A percentile compares a stretch with the other conserved stretches of the same genome.
Evolutionary conservation across 2,329 filamentous ascomycete species (phyloP).

Genomic region (Aspergillus sp.): DNA sequence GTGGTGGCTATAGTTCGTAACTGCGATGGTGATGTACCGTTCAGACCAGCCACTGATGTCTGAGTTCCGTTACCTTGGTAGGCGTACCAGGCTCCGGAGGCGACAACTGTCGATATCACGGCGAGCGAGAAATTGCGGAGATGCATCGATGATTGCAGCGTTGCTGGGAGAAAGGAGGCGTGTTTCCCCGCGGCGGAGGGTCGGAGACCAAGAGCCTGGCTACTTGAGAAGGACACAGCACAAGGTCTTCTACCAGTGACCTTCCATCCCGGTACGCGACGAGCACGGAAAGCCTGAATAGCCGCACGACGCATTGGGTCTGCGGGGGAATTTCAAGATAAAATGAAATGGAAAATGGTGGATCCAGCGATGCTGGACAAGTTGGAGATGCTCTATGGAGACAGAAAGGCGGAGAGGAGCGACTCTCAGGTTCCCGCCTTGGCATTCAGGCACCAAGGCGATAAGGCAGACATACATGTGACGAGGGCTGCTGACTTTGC

Average conservation of each 20-base stretch:
- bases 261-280: slow-evolving; percentile 41
- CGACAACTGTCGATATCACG: slow-evolving; percentile 43
- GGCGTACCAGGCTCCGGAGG: slow-evolving; percentile 46
- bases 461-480: slow-evolving; percentile 19
- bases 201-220: slow-evolving; percentile 32
- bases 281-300: slow-evolving; percentile 43
- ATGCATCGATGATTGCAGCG: slow-evolving; percentile 44
- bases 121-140: slow-evolving; percentile 45
- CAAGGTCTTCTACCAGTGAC: slow-evolving; percentile 31
- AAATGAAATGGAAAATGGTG: slow-evolving; percentile 2
- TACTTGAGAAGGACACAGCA: slow-evolving; percentile 32
- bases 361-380: slow-evolving; percentile 13
- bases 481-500: background rate
- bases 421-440: too few relatives aligned
- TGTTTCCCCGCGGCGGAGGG: slow-evolving; percentile 30
- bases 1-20: slow-evolving; percentile 20
- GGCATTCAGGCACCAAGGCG: background rate
- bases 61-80: slow-evolving; percentile 36
- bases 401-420: slow-evolving; percentile 1
- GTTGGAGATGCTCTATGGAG: background rate
- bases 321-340: slow-evolving; percentile 2
- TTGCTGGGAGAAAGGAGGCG: slow-evolving; percentile 28
- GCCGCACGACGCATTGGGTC: slow-evolving; percentile 45
- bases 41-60: slow-evolving; percentile 17
- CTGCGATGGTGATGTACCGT: slow-evolving; percentile 18